Evolutionary conservation across 192 early-diverging fungal genomes (phyloP), one percentile per base, ranked within the genome.

Genomic region (Piromyces sp.): DNA sequence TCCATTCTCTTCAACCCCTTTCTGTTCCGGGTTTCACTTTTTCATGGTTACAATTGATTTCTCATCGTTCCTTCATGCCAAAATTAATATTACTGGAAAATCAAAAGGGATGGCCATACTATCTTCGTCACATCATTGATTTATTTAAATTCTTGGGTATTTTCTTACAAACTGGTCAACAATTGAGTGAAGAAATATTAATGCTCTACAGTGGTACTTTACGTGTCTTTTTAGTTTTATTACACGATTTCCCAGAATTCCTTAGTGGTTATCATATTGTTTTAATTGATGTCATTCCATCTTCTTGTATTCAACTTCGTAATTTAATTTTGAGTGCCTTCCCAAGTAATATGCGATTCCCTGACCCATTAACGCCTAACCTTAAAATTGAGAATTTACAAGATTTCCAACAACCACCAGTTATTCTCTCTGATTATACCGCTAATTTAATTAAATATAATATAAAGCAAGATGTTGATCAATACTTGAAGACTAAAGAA

Each of bases 171-270:
- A 68, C 51, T 68, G 51, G 51, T 68, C 85, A 87, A 30, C 87
- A 89, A 80, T 87, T 87, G 16, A 31, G 28, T 78, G 92, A 94
- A 83, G 51, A 68, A 68, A 68, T 68, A n/a, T 68, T 68, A 11
- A 86, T 94, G 87, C 89, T 98, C 30, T 99, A 99, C 88, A 90
- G 91, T 81, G 96, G 95, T 19, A 93, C 94, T 14, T 88, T 99
- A 26, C 92, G 97, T 31, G 93, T 99, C n/a, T 84, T 99, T 33
- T 87, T 99, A 30, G 93, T 99, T 12, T 85, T 99, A 15, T 86
- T 98, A 81, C 96, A 98, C 84, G 97, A 99, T 85, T 98, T 95
- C 85, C 97, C 97, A 17, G 97, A 99, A 87, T 99, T 98, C 86
- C 87, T 99, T 80, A 93, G 94, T 83, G 94, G 93, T 81, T 95